Evolutionary conservation across 1,139 yeast species (phyloP), one percentile per base, ranked within the genome.

Genomic region (Protomyces macrosporus): DNA sequence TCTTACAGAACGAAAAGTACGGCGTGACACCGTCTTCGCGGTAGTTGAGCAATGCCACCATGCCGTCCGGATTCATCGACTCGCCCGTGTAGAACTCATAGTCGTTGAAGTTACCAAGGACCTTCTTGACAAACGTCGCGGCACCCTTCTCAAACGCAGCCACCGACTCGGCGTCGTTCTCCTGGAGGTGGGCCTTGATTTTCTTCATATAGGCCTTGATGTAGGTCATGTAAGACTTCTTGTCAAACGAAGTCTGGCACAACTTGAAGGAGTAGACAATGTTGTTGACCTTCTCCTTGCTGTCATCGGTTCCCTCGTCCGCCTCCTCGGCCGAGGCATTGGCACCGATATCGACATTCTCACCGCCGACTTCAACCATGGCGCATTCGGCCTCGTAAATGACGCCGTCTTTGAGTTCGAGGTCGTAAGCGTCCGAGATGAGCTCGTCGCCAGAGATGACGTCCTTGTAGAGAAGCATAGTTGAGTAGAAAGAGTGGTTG

Each of bases 71-170:
- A 86, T 95, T 97, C 99, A 93, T 95, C 76, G 96, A 88, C 84
- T 93, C 98, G 84, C 98, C 98, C 72, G 97, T 93, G 90, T 81
- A 93, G 85, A 93, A 93, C 77, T 93, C 98, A 95, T 95, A 93
- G 85, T 93, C 98, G 78, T 86, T 87, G 93, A 93, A 93, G 79
- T 90, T 87, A 74, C 86, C 88, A 74, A 93, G 79, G 72, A 93
- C 87, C 85, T 93, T 95, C 88, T 95, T 93, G 80, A 88, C 95
- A 84, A 90, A 91, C 72, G 88, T 81, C 72, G 86, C 83, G 73
- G 98, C 98, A 78, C 97, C 97, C 84, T 91, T 91, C 85, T 91
- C 97, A 79, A 93, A 93, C 71, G 78, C 81, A 75, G 87, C 86
- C 74, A 93, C 84, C 72, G 81, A 83, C 63, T 91, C 98, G 76